phyloP scores from a whole-genome alignment of 2,329 filamentous ascomycete genomes.

The Dothidotthia symphoricarpi region DNA sequence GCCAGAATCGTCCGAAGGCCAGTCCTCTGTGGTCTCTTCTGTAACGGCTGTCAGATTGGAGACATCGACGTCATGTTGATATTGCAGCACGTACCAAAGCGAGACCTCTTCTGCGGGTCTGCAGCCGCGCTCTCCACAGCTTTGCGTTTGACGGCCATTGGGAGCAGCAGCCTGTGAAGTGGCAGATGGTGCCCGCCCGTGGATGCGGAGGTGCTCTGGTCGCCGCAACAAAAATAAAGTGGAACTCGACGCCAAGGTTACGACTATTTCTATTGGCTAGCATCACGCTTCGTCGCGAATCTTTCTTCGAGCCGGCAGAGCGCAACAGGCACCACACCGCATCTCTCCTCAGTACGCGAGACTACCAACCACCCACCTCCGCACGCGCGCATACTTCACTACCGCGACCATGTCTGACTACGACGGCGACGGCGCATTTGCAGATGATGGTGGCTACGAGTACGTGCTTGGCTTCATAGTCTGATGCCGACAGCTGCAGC shows the following conservation, averaged over 20 bases:
- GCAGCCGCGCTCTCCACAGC: slow-evolving; percentile 4
- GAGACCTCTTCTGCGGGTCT: slow-evolving; percentile 24
- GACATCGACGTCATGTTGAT: slow-evolving; percentile 5
- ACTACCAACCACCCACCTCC: slow-evolving; percentile 3
- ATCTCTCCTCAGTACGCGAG: background rate
- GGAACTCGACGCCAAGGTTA: background rate
- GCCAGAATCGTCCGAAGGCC: slow-evolving; percentile 23
- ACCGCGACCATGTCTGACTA: slow-evolving; percentile 46
- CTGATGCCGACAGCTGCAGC: slow-evolving; percentile 1
- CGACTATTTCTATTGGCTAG: no score
- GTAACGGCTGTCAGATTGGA: slow-evolving; percentile 2
- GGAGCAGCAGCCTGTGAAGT: slow-evolving; percentile 2
- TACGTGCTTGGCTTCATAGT: slow-evolving; percentile 17
- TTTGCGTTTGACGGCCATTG: slow-evolving; percentile 35
- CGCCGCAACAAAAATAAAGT: no score
- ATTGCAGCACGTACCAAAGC: slow-evolving; percentile 18
- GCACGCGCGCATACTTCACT: background rate
- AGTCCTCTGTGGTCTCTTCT: slow-evolving; percentile 12
- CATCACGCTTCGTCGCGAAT: no score
- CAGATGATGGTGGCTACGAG: slow-evolving; percentile 31
- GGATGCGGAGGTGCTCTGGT: slow-evolving; percentile 4
- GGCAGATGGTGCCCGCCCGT: no score
- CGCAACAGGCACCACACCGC: background rate
- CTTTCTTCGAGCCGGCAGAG: slow-evolving; percentile 6
- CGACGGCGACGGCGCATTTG: slow-evolving; percentile 43